Conservation (phyloP, 768 basidiomycete species). For the Bullera alba region DNA sequence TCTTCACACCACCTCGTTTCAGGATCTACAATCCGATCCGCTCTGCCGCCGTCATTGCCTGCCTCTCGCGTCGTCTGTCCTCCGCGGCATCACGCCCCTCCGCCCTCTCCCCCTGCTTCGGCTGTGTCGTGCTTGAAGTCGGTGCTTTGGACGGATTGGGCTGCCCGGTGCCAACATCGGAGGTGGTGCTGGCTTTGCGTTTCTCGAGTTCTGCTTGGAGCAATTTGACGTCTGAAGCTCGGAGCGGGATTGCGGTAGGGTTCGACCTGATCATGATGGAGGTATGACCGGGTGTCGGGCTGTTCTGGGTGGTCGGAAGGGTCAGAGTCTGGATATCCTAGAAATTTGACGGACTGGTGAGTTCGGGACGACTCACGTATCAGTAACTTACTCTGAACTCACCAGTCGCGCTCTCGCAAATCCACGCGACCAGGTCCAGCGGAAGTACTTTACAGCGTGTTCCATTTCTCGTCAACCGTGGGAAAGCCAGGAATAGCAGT, state of each 20-base stretch:
- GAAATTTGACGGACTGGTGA: neutral
- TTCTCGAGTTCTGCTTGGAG: conserved; percentile 34
- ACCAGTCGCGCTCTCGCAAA: no score
- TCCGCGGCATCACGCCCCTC: conserved; percentile 7
- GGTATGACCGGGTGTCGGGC: neutral
- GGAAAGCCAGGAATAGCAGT: no score
- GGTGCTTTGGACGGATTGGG: no score
- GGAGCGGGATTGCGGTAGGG: conserved; percentile 37
- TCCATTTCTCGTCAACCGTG: no score
- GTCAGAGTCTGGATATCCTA: neutral
- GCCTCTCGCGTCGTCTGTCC: conserved; percentile 8
- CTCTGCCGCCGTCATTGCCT: conserved; percentile 28
- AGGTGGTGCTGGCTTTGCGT: conserved; percentile 8
- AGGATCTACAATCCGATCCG: conserved; percentile 26
- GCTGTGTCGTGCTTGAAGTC: neutral
- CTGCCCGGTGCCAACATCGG: no score
- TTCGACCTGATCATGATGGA: conserved; percentile 36
- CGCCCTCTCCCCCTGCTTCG: neutral
- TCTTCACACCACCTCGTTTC: neutral
- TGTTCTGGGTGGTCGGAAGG: neutral
- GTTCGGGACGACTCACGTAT: no score
- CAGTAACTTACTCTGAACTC: no score
- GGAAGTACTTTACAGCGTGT: no score
- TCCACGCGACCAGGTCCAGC: no score
- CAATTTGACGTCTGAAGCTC: conserved; percentile 32